phyloP scores from a whole-genome alignment of 2,329 filamentous ascomycete genomes.

The Paraphoma sp. region DNA sequence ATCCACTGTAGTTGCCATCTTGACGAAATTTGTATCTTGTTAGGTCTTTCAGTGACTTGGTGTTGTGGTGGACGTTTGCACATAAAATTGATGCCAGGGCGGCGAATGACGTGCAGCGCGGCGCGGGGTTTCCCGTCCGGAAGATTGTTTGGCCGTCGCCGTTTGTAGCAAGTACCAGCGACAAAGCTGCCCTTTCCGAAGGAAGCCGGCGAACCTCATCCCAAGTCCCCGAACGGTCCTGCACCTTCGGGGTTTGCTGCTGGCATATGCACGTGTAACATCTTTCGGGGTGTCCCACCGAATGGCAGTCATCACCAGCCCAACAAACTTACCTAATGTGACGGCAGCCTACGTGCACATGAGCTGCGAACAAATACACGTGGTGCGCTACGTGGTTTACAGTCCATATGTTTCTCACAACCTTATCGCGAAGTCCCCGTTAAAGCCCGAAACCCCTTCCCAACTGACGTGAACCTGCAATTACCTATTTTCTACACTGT shows the following conservation, averaged over 20 bases:
- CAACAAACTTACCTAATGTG: conserved; percentile 39
- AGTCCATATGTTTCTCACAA: neutral
- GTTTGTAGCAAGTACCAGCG: neutral
- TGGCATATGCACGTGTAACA: conserved; percentile 11
- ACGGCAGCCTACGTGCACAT: conserved; percentile 11
- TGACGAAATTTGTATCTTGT: conserved; percentile 46
- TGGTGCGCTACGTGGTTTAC: neutral
- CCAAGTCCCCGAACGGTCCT: conserved; percentile 10
- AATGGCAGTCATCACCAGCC: conserved; percentile 26
- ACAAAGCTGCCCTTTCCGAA: conserved; percentile 25
- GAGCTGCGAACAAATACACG: conserved; percentile 10
- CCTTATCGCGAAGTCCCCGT: conserved; percentile 5
- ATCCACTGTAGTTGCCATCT: conserved; percentile 96
- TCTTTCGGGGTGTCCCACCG: conserved; percentile 16
- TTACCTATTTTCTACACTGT: neutral
- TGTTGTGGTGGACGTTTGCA: conserved; percentile 5
- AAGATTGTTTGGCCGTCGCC: conserved; percentile 20
- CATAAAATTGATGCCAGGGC: conserved; percentile 18
- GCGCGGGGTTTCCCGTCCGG: conserved; percentile 9
- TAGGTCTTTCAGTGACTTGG: conserved; percentile 5
- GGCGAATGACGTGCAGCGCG: neutral
- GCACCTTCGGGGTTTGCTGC: conserved; percentile 2
- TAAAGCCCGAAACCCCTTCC: neutral
- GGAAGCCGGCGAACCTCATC: conserved; percentile 23
- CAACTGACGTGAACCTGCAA: neutral